Evolutionary conservation across 768 basidiomycete genomes (phyloP).

Genomic region (Coprinopsis strossmayeri): DNA sequence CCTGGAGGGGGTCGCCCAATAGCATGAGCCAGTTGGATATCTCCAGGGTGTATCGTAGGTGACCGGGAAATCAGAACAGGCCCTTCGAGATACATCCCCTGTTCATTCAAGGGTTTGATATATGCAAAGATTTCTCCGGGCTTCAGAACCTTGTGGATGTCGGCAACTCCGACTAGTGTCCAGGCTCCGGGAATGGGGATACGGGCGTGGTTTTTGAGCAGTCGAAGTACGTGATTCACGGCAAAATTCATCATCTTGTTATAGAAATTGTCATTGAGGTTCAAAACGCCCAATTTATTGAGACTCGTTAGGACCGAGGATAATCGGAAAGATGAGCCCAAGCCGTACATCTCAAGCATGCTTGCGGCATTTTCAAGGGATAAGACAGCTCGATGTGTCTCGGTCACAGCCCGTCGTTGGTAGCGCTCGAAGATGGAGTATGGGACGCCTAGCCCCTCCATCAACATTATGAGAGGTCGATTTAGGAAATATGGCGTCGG

Average conservation of each 20-base stretch:
- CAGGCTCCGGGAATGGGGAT: conserved; percentile 60
- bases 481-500: conserved; percentile 55
- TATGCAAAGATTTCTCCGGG: conserved; percentile 59
- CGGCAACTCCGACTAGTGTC: conserved; percentile 70
- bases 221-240: conserved; percentile 56
- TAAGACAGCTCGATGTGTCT: conserved; percentile 35
- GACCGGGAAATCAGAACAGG: conserved; percentile 53
- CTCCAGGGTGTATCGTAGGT: conserved; percentile 65
- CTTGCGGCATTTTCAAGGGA: conserved; percentile 39
- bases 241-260: conserved; percentile 45
- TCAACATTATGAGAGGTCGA: conserved; percentile 61
- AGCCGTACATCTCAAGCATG: conserved; percentile 49
- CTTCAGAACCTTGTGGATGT: conserved; percentile 47
- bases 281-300: conserved; percentile 37
- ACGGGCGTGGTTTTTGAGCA: conserved; percentile 57
- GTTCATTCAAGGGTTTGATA: conserved; percentile 34
- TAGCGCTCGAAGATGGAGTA: conserved; percentile 45
- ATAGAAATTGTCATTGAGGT: conserved; percentile 39
- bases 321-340: conserved; percentile 51
- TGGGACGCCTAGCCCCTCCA: conserved; percentile 52
- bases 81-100: conserved; percentile 43
- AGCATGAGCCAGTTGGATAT: conserved; percentile 52
- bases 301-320: conserved; percentile 45
- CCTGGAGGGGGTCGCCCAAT: conserved; percentile 52
- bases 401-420: conserved; percentile 45